phyloP scores from a whole-genome alignment of 140 eudicot genomes.

The Stevia rebaudiana region DNA sequence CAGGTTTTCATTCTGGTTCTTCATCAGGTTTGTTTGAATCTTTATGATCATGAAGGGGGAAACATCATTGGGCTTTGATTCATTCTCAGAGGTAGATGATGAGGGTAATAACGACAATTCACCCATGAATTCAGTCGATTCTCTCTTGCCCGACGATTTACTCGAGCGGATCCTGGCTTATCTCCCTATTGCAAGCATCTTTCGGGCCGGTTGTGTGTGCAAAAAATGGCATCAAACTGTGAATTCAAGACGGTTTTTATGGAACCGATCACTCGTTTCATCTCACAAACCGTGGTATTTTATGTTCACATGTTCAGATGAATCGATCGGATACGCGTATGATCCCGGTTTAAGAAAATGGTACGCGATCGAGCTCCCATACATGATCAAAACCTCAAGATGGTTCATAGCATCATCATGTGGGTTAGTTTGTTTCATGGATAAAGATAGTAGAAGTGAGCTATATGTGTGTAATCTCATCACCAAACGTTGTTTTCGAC shows the following conservation, averaged over 20 bases:
- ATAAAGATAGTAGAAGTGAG: slow-evolving; percentile 55
- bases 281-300: slow-evolving; percentile 82
- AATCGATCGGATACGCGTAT: slow-evolving; percentile 62
- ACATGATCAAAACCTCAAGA: slow-evolving; percentile 56
- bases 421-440: slow-evolving; percentile 83
- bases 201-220: slow-evolving; percentile 78
- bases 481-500: slow-evolving; percentile 43
- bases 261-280: slow-evolving; percentile 42
- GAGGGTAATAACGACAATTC: slow-evolving; percentile 37
- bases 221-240: slow-evolving; percentile 77
- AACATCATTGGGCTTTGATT: slow-evolving; percentile 61
- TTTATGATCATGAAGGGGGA: slow-evolving; percentile 54
- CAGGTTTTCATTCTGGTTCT: slow-evolving; percentile 11
- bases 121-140: slow-evolving; percentile 44
- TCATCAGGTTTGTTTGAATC: slow-evolving; percentile 19
- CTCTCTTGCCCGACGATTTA: slow-evolving; percentile 62
- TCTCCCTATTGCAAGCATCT: slow-evolving; percentile 68
- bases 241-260: slow-evolving; percentile 57
- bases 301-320: slow-evolving; percentile 81
- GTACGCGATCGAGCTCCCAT: slow-evolving; percentile 76
- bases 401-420: slow-evolving; percentile 70
- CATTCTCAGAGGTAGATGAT: slow-evolving; percentile 40
- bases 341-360: slow-evolving; percentile 66
- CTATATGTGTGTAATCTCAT: slow-evolving; percentile 76
- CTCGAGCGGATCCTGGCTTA: slow-evolving; percentile 59